phyloP scores from a whole-genome alignment of 768 basidiomycete species.

The Boletales sp. region DNA sequence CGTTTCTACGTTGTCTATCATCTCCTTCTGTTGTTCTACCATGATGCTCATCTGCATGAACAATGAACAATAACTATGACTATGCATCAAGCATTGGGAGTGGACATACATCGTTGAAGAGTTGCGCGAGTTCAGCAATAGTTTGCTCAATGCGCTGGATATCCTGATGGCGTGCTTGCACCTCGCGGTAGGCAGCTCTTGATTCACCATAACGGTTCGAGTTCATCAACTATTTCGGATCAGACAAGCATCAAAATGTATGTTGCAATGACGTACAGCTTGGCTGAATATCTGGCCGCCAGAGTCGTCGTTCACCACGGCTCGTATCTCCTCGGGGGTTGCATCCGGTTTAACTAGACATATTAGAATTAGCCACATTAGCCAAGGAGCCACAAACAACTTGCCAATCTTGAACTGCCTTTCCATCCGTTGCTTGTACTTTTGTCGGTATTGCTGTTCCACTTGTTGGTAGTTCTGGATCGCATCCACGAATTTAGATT shows the following conservation, averaged over 20 bases:
- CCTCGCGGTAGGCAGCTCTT: conserved; percentile 87
- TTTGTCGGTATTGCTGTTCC: conserved; percentile 74
- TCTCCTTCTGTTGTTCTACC: conserved; percentile 92
- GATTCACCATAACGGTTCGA: conserved; percentile 91
- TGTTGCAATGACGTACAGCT: conserved; percentile 47
- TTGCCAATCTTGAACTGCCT: conserved; percentile 84
- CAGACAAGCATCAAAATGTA: not conserved
- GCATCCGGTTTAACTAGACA: conserved; percentile 85
- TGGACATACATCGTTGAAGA: conserved; percentile 85
- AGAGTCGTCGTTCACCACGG: conserved; percentile 81
- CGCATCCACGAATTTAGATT: conserved; percentile 79
- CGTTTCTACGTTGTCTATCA: conserved; percentile 77
- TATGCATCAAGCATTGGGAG: not conserved
- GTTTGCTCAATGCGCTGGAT: conserved; percentile 95
- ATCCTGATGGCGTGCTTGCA: conserved; percentile 96
- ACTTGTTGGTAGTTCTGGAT: conserved; percentile 83
- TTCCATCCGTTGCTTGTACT: conserved; percentile 79
- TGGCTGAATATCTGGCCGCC: conserved; percentile 88
- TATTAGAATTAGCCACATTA: not conserved
- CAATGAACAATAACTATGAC: conserved; percentile 1
- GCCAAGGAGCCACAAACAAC: conserved; percentile 10
- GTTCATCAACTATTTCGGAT: conserved; percentile 65
- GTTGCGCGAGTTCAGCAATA: conserved; percentile 85
- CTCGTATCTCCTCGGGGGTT: conserved; percentile 79
- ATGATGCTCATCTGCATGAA: conserved; percentile 80